Base-by-base conservation (phyloP, 208 protist genomes). In the Leishmania lainsoni region DNA sequence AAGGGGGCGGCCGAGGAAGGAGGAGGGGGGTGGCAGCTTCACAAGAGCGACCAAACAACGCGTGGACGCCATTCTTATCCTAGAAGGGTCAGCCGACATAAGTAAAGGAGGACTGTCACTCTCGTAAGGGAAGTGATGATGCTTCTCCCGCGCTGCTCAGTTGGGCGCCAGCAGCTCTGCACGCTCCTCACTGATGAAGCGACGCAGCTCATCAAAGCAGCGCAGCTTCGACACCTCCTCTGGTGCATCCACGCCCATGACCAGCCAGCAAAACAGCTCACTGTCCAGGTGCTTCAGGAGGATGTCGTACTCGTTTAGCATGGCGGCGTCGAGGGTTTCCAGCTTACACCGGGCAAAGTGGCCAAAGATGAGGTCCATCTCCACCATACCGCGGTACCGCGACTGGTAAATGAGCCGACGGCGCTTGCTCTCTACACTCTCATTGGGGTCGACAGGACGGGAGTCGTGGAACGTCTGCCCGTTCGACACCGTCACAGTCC, bases 351-450 rank as follows among this genome's bases (percentile, higher is more conserved):
- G 91, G 20, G 92, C 92, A 74, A 96, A 97, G 76, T 91, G 86
- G 20, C 94, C 94, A 49, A 95, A 91, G 80, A 97, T 93, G 77
- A 97, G 90, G 71, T 97, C 94, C 94, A 97, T 97, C 88, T 97
- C 94, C 59, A 92, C 90, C 94, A 97, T 97, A 0, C 94, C 94
- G 6, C 94, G 92, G 78, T 97, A 97, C 20, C 82, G 84, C 0
- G 94, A 97, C 78, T 97, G 94, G 73, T 94, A 97, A 6, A 92
- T 81, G 8, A 97, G 86, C 0, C 94, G 94, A 5, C 91, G 90
- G 14, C 92, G 92, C 87, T 93, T 93, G 71, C 83, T 78, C 61
- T 93, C 94, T 2, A 88, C 77, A 12, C 80, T 75, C 75, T 97
- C 94, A 63, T 90, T 84, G 17, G 81, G 81, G 71, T 90, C 84